These are phyloP conservation scores for Planoprotostelium fungivorum DNA, from an alignment of 78 protist genomes.

Conservation along the genomic window DNA sequence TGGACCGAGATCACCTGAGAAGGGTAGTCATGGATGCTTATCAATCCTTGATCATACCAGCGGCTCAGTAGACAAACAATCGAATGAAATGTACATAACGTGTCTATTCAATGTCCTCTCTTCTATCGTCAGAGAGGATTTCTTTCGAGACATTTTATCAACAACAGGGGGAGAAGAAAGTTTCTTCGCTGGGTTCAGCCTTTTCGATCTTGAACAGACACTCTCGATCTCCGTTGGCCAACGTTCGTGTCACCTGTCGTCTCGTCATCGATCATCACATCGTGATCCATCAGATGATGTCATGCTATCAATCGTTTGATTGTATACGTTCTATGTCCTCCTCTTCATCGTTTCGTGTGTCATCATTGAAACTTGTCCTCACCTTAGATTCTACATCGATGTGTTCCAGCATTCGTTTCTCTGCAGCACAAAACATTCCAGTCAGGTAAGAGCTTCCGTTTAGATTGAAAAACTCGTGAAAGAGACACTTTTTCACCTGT, in stretches of 20 bases:
- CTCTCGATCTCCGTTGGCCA: neutral
- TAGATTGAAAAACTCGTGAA: neutral
- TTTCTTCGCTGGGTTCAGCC: neutral
- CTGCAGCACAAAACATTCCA: neutral
- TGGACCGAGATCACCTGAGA: no score
- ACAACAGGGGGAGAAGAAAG: neutral
- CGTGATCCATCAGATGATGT: neutral
- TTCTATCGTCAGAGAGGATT: no score
- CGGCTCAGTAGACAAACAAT: no score
- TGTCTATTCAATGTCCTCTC: no score
- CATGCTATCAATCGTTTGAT: neutral
- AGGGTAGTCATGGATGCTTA: no score
- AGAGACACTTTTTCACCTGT: neutral
- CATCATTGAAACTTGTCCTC: neutral
- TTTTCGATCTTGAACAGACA: neutral
- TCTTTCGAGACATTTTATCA: no score
- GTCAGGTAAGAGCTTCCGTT: neutral
- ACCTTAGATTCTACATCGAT: neutral
- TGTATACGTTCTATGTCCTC: neutral
- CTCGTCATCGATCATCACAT: neutral
- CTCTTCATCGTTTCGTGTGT: neutral
- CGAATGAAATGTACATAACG: no score
- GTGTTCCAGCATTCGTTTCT: neutral
- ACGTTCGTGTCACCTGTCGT: neutral
- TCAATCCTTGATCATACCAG: no score